Percentiles rank a stretch among this genome's conserved stretches.
These are phyloP conservation scores for Massospora cicadina DNA, from an alignment of 371 early-diverging fungal genomes.

Conservation along the genomic window DNA sequence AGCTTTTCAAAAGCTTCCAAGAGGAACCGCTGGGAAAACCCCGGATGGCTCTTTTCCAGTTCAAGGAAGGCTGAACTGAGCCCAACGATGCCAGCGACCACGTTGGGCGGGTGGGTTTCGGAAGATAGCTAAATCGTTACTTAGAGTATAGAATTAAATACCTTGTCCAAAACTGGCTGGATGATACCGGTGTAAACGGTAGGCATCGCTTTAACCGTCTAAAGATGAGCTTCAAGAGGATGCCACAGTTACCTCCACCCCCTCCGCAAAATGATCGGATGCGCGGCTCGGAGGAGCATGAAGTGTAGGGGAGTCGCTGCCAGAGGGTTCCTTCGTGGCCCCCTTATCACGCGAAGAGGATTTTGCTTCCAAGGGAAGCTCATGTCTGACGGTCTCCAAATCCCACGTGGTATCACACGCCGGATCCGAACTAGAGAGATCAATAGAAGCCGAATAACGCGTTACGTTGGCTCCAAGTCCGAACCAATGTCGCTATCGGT, in stretches of 20 bases:
- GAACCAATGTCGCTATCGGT: slow-evolving; percentile 8
- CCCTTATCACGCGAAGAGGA: not conserved
- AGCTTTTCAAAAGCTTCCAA: slow-evolving; percentile 7
- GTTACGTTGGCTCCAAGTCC: not conserved
- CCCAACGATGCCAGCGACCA: not conserved
- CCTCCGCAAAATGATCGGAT: slow-evolving; percentile 6
- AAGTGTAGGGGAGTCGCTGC: not conserved
- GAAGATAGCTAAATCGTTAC: not conserved
- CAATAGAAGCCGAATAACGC: not conserved
- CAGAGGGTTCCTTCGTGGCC: not conserved
- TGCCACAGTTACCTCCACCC: not conserved
- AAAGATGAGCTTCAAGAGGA: not conserved
- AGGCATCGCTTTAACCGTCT: slow-evolving; percentile 5
- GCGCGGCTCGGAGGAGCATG: not conserved
- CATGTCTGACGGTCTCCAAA: not conserved
- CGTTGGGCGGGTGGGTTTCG: not conserved
- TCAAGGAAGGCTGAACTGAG: not conserved
- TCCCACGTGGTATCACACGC: not conserved
- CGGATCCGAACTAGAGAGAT: not conserved
- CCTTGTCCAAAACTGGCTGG: not conserved
- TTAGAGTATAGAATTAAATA: not conserved
- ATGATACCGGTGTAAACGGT: slow-evolving; percentile 6
- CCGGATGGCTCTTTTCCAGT: not conserved
- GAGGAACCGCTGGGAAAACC: slow-evolving; percentile 6
- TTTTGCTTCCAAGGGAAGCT: not conserved